Percentiles rank a stretch among this genome's conserved stretches.
phyloP scores from a whole-genome alignment of 1,284 basidiomycete species.

The Ganoderma boninense region DNA sequence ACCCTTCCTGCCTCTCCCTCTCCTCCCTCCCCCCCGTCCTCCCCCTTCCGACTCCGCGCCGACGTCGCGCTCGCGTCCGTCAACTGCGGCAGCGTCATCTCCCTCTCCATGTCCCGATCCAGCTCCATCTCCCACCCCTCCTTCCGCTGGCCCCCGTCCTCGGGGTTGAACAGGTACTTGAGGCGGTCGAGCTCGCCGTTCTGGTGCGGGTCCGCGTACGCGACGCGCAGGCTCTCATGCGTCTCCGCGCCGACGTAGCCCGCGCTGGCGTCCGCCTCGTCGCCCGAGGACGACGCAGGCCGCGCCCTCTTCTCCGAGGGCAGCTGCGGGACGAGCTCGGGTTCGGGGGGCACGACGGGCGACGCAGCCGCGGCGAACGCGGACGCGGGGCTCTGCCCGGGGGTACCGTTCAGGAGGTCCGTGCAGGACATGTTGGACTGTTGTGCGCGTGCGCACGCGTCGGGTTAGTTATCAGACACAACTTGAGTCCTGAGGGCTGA shows the following conservation, averaged over 20 bases:
- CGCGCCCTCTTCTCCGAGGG: background rate
- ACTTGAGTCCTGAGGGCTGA: too few species aligned
- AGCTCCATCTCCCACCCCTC: conserved; percentile 30
- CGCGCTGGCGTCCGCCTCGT: conserved; percentile 43
- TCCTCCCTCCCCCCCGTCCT: conserved; percentile 15
- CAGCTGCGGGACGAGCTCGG: conserved; percentile 14
- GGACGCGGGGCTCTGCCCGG: conserved; percentile 7
- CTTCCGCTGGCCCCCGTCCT: conserved; percentile 24
- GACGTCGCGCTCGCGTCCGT: conserved; percentile 14
- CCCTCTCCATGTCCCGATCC: conserved; percentile 28
- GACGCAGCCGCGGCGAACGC: conserved; percentile 3
- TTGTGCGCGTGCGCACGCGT: too few species aligned
- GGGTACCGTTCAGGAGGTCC: conserved; percentile 1
- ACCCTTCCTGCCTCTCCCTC: conserved; percentile 16
- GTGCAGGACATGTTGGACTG: conserved; percentile 11
- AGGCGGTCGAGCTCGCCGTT: conserved; percentile 61
- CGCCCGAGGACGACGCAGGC: conserved; percentile 11
- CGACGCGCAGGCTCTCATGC: conserved; percentile 58
- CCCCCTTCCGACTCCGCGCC: conserved; percentile 7
- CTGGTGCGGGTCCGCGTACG: conserved; percentile 74
- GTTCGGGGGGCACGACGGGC: background rate
- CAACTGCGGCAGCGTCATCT: conserved; percentile 30
- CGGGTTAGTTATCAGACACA: background rate
- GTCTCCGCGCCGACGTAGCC: conserved; percentile 1
- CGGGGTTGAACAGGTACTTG: conserved; percentile 46